These are phyloP conservation scores for Stephania cephalantha DNA, from an alignment of 164 flowering plant genomes.

Conservation along the genomic window DNA sequence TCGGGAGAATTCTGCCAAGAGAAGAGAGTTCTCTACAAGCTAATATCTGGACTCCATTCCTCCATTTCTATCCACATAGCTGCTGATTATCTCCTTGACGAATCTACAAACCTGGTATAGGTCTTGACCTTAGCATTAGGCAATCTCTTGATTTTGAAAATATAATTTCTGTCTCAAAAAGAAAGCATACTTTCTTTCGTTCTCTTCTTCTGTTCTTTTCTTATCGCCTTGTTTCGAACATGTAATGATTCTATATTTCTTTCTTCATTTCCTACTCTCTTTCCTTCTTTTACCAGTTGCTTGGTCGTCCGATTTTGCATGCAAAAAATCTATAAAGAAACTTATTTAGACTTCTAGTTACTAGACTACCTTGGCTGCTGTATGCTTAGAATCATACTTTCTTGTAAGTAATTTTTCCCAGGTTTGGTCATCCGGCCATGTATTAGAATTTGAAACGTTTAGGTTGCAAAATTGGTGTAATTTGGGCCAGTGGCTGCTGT, in stretches of 20 bases:
- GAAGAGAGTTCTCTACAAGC: slow-evolving; percentile 68
- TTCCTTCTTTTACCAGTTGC: neutral
- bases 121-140: neutral
- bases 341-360: neutral
- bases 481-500: neutral
- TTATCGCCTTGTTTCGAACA: neutral
- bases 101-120: slow-evolving; percentile 38
- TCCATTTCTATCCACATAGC: slow-evolving; percentile 90
- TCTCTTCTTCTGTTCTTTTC: neutral
- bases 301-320: neutral
- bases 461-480: neutral
- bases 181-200: neutral
- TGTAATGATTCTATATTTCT: neutral
- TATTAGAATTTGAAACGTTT: no score
- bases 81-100: slow-evolving; percentile 87
- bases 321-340: neutral
- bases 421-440: neutral
- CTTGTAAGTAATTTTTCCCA: neutral
- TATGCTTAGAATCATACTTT: neutral
- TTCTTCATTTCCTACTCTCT: neutral
- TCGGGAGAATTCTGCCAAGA: slow-evolving; percentile 80
- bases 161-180: no score
- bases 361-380: neutral
- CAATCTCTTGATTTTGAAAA: neutral
- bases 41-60: slow-evolving; percentile 92